These are phyloP conservation scores for Auxenochlorella protothecoides DNA, from an alignment of 139 green algal species.

Conservation along the genomic window DNA sequence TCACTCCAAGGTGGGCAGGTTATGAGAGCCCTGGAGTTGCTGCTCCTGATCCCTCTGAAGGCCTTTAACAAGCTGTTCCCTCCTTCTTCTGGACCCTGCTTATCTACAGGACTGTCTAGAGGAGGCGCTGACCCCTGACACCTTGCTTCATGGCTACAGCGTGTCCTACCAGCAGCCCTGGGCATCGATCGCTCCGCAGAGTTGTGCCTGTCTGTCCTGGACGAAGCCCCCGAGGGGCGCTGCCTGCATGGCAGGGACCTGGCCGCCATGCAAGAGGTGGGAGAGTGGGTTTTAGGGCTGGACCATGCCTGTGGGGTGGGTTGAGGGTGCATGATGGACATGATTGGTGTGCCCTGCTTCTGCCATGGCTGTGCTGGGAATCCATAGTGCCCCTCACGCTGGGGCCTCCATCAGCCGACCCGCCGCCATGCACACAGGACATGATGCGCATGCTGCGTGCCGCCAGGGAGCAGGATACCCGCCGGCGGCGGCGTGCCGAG, in stretches of 20 bases:
- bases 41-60: background rate
- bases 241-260: slow-evolving; percentile 1
- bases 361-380: no score
- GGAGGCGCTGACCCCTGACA: slow-evolving; percentile 6
- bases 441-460: background rate
- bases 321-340: no score
- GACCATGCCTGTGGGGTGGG: no score
- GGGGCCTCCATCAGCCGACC: no score
- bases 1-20: background rate
- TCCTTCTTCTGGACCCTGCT: background rate
- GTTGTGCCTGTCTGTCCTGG: slow-evolving; percentile 8
- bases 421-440: no score
- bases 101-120: slow-evolving; percentile 11
- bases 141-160: slow-evolving; percentile 4
- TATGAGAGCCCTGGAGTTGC: background rate
- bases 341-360: no score
- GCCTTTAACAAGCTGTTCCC: background rate
- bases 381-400: no score
- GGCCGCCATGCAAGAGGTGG: background rate
- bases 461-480: slow-evolving; percentile 2
- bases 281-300: no score
- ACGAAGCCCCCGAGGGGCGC: slow-evolving; percentile 5
- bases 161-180: background rate
- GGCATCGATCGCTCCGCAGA: background rate
- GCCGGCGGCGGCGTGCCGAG: background rate